Evolutionary conservation across 176 grass and related monocot genomes (phyloP), one percentile per base, ranked within the genome.

Genomic region (Oryza rufipogon): DNA sequence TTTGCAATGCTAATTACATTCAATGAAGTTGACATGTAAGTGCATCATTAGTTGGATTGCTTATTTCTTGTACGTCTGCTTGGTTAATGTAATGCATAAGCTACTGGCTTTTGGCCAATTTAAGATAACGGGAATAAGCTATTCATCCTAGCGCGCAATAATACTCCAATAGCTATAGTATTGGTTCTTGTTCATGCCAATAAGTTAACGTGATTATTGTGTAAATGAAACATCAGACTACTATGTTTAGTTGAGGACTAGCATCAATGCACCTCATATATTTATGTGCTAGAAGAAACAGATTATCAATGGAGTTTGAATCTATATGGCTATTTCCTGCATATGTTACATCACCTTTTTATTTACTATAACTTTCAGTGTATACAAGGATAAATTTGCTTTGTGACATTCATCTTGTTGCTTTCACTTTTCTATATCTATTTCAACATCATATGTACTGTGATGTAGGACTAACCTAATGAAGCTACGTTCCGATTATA

Each of bases 11-110:
- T 95, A 49, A 95, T 90, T 74, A 92, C 90, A 73, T 95, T 95
- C 73, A 95, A 95, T 34, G 90, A 92, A 92, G 93, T 95, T 71
- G 88, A 95, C 89, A 95, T 95, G 93, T 95, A 90, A 85, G 90
- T 90, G 26, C 72, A 86, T 73, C 46, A 80, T 38, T 38, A 10
- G 4, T 84, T 65, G 4, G 8, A 16, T 84, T 75, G 28, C 26
- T 82, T 28, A 42, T 65, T 80, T 75, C 47, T 60, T 7, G 5
- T 33, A 58, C 69, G 30, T 9, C 44, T 38, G 11, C 52, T 25
- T 74, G 54, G 80, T 74, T 83, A 70, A 17, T 83, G 80, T 74
- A 63, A 7, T 82, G 51, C 22, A 64, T 82, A 16, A 11, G 60
- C 19, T 30, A 47, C 6, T 47, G 22, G 9, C 19, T 82, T 87